These are phyloP conservation scores for Stagonosporopsis cucurbitacearum DNA, from an alignment of 2,329 filamentous ascomycete genomes.

Conservation along the genomic window DNA sequence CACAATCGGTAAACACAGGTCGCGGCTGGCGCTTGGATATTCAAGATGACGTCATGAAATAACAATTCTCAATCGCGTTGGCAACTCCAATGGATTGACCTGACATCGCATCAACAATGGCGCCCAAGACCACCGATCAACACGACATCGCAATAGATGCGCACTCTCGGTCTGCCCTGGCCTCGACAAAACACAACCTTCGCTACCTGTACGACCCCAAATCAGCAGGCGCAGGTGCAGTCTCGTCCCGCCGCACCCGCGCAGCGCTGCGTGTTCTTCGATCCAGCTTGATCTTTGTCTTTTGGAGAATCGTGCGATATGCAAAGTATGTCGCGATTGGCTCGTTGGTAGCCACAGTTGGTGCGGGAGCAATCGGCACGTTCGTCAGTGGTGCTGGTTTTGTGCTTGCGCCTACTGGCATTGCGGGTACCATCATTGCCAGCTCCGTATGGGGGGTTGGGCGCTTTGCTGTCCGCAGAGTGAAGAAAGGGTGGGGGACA, in stretches of 20 bases:
- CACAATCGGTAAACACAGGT: not conserved
- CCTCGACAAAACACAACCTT: slow-evolving; percentile 39
- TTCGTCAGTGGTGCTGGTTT: slow-evolving; percentile 50
- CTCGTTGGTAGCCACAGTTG: slow-evolving; percentile 49
- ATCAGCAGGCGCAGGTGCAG: slow-evolving; percentile 29
- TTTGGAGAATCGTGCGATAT: slow-evolving; percentile 53
- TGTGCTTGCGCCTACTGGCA: slow-evolving; percentile 52
- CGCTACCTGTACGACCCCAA: slow-evolving; percentile 48
- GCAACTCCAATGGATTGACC: not conserved
- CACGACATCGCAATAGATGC: slow-evolving; percentile 12
- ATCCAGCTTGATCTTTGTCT: slow-evolving; percentile 50
- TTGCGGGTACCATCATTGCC: slow-evolving; percentile 46
- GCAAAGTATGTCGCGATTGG: slow-evolving; percentile 54
- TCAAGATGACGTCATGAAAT: slow-evolving; percentile 7
- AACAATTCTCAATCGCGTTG: not conserved
- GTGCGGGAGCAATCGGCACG: slow-evolving; percentile 46
- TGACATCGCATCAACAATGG: not conserved
- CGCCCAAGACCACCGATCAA: slow-evolving; percentile 1
- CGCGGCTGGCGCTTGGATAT: not conserved
- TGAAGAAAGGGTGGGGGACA: slow-evolving; percentile 37
- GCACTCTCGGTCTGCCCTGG: slow-evolving; percentile 33
- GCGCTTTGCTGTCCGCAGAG: slow-evolving; percentile 45
- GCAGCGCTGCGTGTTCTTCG: slow-evolving; percentile 48
- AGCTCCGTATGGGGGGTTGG: slow-evolving; percentile 50
- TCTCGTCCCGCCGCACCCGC: slow-evolving; percentile 48